Conservation (phyloP, 257 asterid genomes). For the Thymus quinquecostatus region DNA sequence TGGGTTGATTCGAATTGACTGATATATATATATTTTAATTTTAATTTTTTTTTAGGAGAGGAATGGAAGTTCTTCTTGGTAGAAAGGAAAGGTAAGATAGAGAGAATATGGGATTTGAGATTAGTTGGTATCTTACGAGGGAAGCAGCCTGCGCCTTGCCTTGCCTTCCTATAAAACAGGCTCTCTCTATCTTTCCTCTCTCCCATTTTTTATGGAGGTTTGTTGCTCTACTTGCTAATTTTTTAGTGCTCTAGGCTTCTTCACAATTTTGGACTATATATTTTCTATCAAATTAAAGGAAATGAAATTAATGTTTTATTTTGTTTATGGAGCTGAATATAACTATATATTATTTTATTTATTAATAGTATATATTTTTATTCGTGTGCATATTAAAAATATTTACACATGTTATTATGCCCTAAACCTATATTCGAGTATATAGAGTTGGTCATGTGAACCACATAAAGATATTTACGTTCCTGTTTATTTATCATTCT, state of each 20-base stretch:
- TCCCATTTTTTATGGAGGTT: slow-evolving; percentile 16
- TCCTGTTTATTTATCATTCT: too few relatives aligned
- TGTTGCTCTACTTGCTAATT: background rate
- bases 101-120: slow-evolving; percentile 24
- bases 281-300: too few relatives aligned
- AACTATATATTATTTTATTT: too few relatives aligned
- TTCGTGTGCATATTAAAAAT: too few relatives aligned
- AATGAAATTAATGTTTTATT: too few relatives aligned
- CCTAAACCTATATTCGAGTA: too few relatives aligned
- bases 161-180: slow-evolving; percentile 38
- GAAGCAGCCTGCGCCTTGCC: background rate
- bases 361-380: too few relatives aligned
- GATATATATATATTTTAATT: background rate
- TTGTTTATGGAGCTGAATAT: too few relatives aligned
- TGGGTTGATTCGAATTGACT: slow-evolving; percentile 8
- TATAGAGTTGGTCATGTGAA: too few relatives aligned
- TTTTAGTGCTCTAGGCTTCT: background rate
- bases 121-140: slow-evolving; percentile 35
- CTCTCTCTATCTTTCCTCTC: slow-evolving; percentile 13
- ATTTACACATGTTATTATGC: too few relatives aligned
- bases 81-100: slow-evolving; percentile 24
- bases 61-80: slow-evolving; percentile 18
- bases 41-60: background rate
- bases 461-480: too few relatives aligned
- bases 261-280: too few relatives aligned